A percentile compares a stretch with the other conserved stretches of the same genome.
Evolutionary conservation across 1,284 basidiomycete species (phyloP).

Genomic region (Fistulina hepatica): DNA sequence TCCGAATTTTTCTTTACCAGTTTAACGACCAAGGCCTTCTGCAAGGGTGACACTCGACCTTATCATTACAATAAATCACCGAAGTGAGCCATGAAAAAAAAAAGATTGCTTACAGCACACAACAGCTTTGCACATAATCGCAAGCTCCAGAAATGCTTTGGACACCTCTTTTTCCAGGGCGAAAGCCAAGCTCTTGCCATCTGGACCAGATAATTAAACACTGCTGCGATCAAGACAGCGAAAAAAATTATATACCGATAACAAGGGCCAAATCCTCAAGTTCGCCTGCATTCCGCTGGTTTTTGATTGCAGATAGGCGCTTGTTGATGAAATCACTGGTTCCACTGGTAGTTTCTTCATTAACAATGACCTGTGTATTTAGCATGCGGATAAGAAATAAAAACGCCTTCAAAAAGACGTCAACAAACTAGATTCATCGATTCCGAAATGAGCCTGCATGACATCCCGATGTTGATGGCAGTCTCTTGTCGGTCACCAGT

Average conservation of each 20-base stretch:
- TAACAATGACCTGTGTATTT: constrained; percentile 88
- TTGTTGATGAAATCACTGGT: constrained; percentile 85
- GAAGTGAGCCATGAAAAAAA: constrained; percentile 1
- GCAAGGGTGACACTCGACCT: constrained; percentile 95
- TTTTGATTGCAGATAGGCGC: constrained; percentile 85
- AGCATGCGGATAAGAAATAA: constrained; percentile 4
- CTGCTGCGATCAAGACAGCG: constrained; percentile 7
- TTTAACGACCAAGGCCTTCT: constrained; percentile 97
- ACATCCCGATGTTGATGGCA: constrained; percentile 98
- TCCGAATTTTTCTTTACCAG: constrained; percentile 96
- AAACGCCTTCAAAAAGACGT: constrained; percentile 1
- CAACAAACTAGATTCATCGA: constrained; percentile 88
- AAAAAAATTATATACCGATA: constrained; percentile 53
- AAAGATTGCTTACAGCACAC: constrained; percentile 70
- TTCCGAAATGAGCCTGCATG: constrained; percentile 92
- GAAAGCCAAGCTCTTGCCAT: constrained; percentile 90
- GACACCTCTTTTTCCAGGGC: constrained; percentile 91
- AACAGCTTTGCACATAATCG: constrained; percentile 96
- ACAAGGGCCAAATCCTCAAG: constrained; percentile 90
- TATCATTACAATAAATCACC: constrained; percentile 8
- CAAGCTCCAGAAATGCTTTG: constrained; percentile 87
- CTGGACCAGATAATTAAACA: constrained; percentile 30
- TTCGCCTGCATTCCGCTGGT: constrained; percentile 83
- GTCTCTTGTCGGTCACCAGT: constrained; percentile 99
- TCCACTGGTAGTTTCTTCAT: constrained; percentile 78